Evolutionary conservation across 169 alveolate genomes (phyloP), one percentile per base, ranked within the genome.

Genomic region (Plasmodium sp.): DNA sequence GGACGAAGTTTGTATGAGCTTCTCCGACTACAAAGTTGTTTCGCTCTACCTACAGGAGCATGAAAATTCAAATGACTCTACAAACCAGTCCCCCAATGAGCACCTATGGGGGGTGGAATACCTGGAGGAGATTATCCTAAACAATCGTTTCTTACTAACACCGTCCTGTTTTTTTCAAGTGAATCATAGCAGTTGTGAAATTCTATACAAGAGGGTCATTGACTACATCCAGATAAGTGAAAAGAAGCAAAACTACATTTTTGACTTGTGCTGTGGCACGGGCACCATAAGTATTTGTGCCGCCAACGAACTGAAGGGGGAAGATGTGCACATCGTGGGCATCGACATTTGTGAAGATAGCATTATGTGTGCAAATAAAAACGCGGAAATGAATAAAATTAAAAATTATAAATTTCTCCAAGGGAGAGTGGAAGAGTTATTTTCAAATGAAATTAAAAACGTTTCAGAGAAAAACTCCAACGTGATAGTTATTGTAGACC

Each of bases 161-260:
- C 95, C 95, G 22, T 81, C 95, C 9, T 92, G 92, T 92, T 92
- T 92, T 92, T 92, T 92, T 92, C 95, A 92, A 81, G 92, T 92
- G 3, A 92, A 92, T 79, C 95, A 83, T 82, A 31, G n/a, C 33
- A 82, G 95, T 43, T 92, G 95, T 71, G 92, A 92, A 73, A 34
- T 92, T 73, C 83, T 92, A 82, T 92, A 92, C 79, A 82, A 81
- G 33, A 81, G 48, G 41, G 92, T 92, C 54, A 92, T 92, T 72
- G 81, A 82, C 41, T 92, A 92, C 75, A 83, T 92, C 82, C 67
- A 81, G 36, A 92, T 51, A 71, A 43, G 77, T 45, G 77, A 81
- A 27, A 83, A 83, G 5, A 72, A 71, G 33, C 81, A 81, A 79
- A 92, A 92, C 56, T 92, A 92, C 48, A 81, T 92, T 36, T 92